These are phyloP conservation scores for Yamadazyma atlantica DNA, from an alignment of 1,139 yeast species.

Conservation along the genomic window DNA sequence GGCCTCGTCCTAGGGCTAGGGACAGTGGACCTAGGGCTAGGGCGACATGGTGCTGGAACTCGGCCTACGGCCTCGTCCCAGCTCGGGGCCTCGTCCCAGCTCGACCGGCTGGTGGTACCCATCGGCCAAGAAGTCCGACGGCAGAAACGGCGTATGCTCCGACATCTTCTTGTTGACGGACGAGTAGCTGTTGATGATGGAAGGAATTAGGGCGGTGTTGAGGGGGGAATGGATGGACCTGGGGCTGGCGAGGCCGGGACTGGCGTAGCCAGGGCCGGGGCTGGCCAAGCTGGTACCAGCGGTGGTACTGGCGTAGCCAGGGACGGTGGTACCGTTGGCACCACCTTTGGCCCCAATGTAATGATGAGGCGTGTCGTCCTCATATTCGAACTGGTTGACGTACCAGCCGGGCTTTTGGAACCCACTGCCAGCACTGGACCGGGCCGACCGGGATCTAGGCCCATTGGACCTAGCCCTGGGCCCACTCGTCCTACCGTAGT, in stretches of 20 bases:
- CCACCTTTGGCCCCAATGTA: slow-evolving; percentile 19
- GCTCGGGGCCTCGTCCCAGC: too few relatives aligned
- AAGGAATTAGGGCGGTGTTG: slow-evolving; percentile 41
- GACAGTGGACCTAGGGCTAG: too few relatives aligned
- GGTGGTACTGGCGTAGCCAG: too few relatives aligned
- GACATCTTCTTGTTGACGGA: slow-evolving; percentile 38
- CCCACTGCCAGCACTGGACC: too few relatives aligned
- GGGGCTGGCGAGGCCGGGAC: too few relatives aligned
- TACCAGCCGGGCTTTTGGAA: slow-evolving; percentile 44
- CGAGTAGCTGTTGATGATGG: slow-evolving; percentile 42
- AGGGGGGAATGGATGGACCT: slow-evolving; percentile 14
- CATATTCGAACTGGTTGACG: slow-evolving; percentile 20
- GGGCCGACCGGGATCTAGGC: background rate
- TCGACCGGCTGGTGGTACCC: slow-evolving; percentile 24
- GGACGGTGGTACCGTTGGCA: too few relatives aligned
- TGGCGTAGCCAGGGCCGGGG: too few relatives aligned
- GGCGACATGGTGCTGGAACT: too few relatives aligned
- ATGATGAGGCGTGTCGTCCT: slow-evolving; percentile 24
- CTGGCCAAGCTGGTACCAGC: too few relatives aligned
- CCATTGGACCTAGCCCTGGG: background rate
- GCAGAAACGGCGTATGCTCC: slow-evolving; percentile 42
- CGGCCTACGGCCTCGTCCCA: too few relatives aligned
- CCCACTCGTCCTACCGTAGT: slow-evolving; percentile 14
- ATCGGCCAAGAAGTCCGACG: slow-evolving; percentile 41
- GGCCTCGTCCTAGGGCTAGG: too few relatives aligned